Percentiles rank a stretch among this genome's conserved stretches.
Conservation (phyloP, 2,329 filamentous ascomycete genomes). For the Mollisiaceae sp. region DNA sequence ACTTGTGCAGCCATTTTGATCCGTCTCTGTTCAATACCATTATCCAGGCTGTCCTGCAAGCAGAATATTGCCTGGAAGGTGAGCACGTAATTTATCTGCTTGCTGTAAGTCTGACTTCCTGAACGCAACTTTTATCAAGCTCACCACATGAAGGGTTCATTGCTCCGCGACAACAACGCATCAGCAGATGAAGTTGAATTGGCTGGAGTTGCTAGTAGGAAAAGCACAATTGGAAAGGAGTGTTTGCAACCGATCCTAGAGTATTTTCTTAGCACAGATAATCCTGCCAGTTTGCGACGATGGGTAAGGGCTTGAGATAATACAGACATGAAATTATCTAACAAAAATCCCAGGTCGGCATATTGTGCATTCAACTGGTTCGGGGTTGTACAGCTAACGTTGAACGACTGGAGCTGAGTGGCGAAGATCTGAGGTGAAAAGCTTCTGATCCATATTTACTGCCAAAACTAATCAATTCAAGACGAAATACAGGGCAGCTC, state of each 20-base stretch:
- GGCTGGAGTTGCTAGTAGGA: conserved; percentile 17
- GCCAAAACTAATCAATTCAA: neutral
- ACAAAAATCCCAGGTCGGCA: conserved; percentile 32
- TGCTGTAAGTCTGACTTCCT: conserved; percentile 30
- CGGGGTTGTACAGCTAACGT: conserved; percentile 27
- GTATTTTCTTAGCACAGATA: conserved; percentile 31
- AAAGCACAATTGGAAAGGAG: conserved; percentile 30
- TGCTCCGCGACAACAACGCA: conserved; percentile 22
- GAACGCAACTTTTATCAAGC: neutral
- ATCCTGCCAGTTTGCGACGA: conserved; percentile 31
- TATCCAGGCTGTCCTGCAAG: conserved; percentile 31
- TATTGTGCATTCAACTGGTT: conserved; percentile 38
- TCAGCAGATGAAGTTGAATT: neutral
- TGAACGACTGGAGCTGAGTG: conserved; percentile 25
- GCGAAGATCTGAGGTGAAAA: conserved; percentile 35
- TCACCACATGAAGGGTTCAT: conserved; percentile 26
- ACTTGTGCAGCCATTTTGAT: conserved; percentile 33
- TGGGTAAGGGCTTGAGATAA: conserved; percentile 31
- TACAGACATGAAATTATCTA: neutral
- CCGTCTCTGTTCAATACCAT: conserved; percentile 29
- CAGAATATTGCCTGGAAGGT: conserved; percentile 28
- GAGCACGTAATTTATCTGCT: conserved; percentile 38
- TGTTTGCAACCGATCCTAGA: conserved; percentile 29
- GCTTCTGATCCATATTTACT: neutral
- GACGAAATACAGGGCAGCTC: conserved; percentile 27